These are phyloP conservation scores for Candida schatavii DNA, from an alignment of 805 yeast genomes.

Conservation along the genomic window DNA sequence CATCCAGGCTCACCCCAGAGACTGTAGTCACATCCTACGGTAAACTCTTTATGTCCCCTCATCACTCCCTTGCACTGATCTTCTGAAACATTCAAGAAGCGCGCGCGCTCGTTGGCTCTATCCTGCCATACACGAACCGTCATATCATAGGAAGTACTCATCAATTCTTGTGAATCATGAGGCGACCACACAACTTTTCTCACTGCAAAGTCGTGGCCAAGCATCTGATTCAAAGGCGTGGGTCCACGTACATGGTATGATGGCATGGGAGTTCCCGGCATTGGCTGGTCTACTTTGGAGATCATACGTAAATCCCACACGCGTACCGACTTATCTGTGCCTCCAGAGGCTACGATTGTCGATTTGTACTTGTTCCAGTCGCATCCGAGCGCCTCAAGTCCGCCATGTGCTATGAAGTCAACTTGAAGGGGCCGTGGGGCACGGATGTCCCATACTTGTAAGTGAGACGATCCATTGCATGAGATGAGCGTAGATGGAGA, in stretches of 20 bases:
- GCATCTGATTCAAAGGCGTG: slow-evolving; percentile 69
- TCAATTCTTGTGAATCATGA: slow-evolving; percentile 65
- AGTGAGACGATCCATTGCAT: slow-evolving; percentile 70
- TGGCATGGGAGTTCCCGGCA: slow-evolving; percentile 36
- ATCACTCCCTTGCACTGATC: slow-evolving; percentile 60
- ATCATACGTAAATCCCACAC: slow-evolving; percentile 88
- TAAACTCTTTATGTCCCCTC: slow-evolving; percentile 80
- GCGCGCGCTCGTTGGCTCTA: slow-evolving; percentile 55
- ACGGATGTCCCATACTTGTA: slow-evolving; percentile 82
- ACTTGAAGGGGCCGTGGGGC: slow-evolving; percentile 57
- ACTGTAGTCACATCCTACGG: slow-evolving; percentile 91
- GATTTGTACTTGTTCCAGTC: slow-evolving; percentile 92
- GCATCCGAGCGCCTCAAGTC: slow-evolving; percentile 73
- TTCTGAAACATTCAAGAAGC: slow-evolving; percentile 36
- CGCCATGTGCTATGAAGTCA: slow-evolving; percentile 71
- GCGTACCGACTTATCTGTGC: slow-evolving; percentile 83
- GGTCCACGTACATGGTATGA: slow-evolving; percentile 51
- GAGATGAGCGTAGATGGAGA: slow-evolving; percentile 66
- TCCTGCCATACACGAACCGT: slow-evolving; percentile 85
- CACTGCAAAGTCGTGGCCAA: slow-evolving; percentile 89
- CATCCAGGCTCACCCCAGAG: slow-evolving; percentile 96
- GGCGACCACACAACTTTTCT: slow-evolving; percentile 87
- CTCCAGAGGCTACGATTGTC: slow-evolving; percentile 77
- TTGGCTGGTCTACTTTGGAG: slow-evolving; percentile 32
- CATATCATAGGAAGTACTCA: slow-evolving; percentile 90